These are phyloP conservation scores for Monilinia laxa DNA, from an alignment of 2,329 filamentous ascomycete genomes.

Conservation along the genomic window DNA sequence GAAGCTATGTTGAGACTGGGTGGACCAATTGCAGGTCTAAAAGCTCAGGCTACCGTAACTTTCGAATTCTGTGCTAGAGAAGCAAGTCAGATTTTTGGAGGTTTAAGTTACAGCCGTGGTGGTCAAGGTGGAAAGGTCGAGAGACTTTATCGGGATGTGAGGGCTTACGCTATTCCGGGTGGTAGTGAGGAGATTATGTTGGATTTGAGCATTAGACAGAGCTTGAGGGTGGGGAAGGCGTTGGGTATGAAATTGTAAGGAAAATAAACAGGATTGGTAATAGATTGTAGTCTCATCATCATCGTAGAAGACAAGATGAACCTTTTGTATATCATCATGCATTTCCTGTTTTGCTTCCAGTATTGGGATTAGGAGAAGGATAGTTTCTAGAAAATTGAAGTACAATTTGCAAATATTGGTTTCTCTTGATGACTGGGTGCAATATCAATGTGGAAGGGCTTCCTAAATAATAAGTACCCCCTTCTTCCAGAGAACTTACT, in stretches of 20 bases:
- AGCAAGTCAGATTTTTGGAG: constrained; percentile 96
- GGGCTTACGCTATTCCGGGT: constrained; percentile 94
- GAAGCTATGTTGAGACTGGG: constrained; percentile 96
- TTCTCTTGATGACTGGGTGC: neutral
- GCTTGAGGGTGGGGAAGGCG: constrained; percentile 81
- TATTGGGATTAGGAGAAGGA: neutral
- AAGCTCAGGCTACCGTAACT: constrained; percentile 89
- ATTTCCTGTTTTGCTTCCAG: neutral
- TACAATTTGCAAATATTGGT: neutral
- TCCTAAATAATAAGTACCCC: too few relatives aligned
- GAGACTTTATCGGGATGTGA: constrained; percentile 88
- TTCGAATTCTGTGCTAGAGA: constrained; percentile 98
- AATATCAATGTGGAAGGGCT: too few relatives aligned
- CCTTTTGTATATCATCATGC: constrained; percentile 6
- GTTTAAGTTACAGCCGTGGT: constrained; percentile 85
- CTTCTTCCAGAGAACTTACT: too few relatives aligned
- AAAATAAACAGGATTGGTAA: neutral
- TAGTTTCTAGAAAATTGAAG: neutral
- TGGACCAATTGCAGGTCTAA: constrained; percentile 88
- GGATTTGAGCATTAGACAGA: constrained; percentile 91
- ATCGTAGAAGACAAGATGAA: neutral
- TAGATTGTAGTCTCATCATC: neutral
- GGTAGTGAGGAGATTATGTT: constrained; percentile 99
- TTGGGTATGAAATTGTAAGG: constrained; percentile 89
- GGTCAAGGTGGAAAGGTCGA: constrained; percentile 96